Evolutionary conservation across 805 yeast genomes (phyloP).

Genomic region (Metschnikowia hibisci): DNA sequence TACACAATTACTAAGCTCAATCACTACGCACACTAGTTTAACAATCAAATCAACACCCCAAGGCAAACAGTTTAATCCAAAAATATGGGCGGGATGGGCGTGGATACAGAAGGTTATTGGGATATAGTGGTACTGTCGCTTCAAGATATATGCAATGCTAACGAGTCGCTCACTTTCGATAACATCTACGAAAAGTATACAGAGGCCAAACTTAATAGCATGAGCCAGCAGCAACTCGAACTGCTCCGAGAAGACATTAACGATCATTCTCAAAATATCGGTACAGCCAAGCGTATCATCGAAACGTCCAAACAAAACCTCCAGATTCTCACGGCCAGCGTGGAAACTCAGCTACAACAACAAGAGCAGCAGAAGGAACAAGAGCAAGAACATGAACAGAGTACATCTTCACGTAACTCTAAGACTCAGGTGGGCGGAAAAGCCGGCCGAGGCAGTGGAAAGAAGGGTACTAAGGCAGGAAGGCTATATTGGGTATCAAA

Average conservation of each 20-base stretch:
- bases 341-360: conserved; percentile 12
- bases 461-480: conserved; percentile 32
- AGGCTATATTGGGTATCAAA: conserved; percentile 49
- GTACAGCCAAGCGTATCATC: conserved; percentile 41
- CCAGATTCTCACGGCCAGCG: conserved; percentile 37
- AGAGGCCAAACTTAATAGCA: conserved; percentile 24
- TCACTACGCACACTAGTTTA: no score
- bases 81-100: no score
- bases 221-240: conserved; percentile 38
- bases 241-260: conserved; percentile 38
- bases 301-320: conserved; percentile 45
- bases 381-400: conserved; percentile 10
- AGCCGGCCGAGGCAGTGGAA: conserved; percentile 13
- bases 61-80: no score
- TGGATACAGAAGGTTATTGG: conserved; percentile 60
- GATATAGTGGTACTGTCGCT: conserved; percentile 61
- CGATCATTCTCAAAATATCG: conserved; percentile 56
- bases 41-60: not conserved
- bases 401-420: conserved; percentile 6
- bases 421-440: conserved; percentile 11
- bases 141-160: conserved; percentile 63
- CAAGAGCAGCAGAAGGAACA: not conserved
- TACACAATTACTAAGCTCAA: no score
- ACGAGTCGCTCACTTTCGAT: conserved; percentile 53
- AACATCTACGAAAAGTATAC: conserved; percentile 26